Evolutionary conservation across 202 grass and related monocot genomes (phyloP), one percentile per base, ranked within the genome.

Genomic region (Zoysia matrella): DNA sequence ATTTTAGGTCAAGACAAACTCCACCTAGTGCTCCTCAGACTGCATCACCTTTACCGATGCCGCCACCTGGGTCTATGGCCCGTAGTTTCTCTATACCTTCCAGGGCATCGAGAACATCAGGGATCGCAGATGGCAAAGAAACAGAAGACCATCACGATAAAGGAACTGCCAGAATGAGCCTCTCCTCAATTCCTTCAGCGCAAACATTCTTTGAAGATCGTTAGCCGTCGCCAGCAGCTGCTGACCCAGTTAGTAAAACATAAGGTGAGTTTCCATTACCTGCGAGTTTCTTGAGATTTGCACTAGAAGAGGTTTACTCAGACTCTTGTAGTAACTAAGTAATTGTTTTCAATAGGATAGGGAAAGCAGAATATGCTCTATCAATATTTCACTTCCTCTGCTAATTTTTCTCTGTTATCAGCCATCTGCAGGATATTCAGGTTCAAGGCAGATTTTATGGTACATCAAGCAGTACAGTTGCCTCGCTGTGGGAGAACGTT

Each of bases 11-110:
- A 54, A 87, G 80, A 75, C 88, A 90, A 73, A 84, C 57, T 58
- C 72, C 65, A 13, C 77, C 78, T 36, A 86, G 65, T 86, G 75
- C 77, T 65, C 81, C 82, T 40, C 87, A 79, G 53, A 99, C 89
- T 48, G 89, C 93, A 7, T 93, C 92, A 65, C 93, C 96, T 73
- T 86, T 99, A 74, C 96, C 96, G 58, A 86, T 78, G 2, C 96
- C 96, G 7, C 96, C 92, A 0, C 85, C 96, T 60, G 89, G 89
- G 45, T 36, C 83, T 83, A 97, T 97, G 72, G 76, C 89, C 52
- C 96, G 96, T 1, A 99, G 96, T 89, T 99, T 93, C 69, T 99
- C 96, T 53, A 99, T 95, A 88, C 96, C 96, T 45, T 94, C 94
- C 71, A 88, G 85, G 71, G 83, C 85, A 69, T 72, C 14, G 16